Evolutionary conservation across 2,329 filamentous ascomycete species (phyloP).

Genomic region (Calonectria pseudoturangicola): DNA sequence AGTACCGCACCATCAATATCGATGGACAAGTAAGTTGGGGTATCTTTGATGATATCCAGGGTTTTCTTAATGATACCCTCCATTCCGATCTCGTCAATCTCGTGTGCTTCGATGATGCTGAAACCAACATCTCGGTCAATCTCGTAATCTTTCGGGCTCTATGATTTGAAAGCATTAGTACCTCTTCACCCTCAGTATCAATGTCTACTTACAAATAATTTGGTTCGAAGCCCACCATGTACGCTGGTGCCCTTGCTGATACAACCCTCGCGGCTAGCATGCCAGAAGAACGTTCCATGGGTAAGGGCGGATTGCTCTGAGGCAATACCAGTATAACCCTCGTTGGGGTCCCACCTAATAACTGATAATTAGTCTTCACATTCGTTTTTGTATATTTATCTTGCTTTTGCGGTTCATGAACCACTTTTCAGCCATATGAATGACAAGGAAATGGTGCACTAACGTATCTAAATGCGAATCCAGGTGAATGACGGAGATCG

Average conservation of each 20-base stretch:
- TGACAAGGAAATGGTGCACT: neutral
- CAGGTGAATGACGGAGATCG: conserved; percentile 31
- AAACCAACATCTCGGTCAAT: conserved; percentile 30
- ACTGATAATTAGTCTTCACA: neutral
- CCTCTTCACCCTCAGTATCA: neutral
- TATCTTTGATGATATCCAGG: conserved; percentile 4
- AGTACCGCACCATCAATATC: conserved; percentile 22
- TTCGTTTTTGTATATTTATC: too few species aligned
- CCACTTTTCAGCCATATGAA: rapidly evolving
- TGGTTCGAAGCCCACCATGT: conserved; percentile 8
- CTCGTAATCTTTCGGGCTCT: conserved; percentile 33
- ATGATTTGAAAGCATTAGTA: neutral
- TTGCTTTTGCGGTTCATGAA: too few species aligned
- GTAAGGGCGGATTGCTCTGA: conserved; percentile 15
- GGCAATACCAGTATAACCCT: conserved; percentile 14
- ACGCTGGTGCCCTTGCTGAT: conserved; percentile 21
- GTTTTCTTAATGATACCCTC: conserved; percentile 18
- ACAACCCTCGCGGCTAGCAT: conserved; percentile 12
- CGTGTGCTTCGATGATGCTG: conserved; percentile 28
- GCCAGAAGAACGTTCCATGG: conserved; percentile 13
- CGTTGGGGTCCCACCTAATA: neutral
- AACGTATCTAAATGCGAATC: conserved; percentile 33
- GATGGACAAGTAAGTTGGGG: conserved; percentile 28
- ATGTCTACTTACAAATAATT: neutral
- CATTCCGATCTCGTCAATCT: conserved; percentile 22